Evolutionary conservation across 2,329 filamentous ascomycete species (phyloP), one percentile per base, ranked within the genome.

Genomic region (Ascocoryne sarcoides): DNA sequence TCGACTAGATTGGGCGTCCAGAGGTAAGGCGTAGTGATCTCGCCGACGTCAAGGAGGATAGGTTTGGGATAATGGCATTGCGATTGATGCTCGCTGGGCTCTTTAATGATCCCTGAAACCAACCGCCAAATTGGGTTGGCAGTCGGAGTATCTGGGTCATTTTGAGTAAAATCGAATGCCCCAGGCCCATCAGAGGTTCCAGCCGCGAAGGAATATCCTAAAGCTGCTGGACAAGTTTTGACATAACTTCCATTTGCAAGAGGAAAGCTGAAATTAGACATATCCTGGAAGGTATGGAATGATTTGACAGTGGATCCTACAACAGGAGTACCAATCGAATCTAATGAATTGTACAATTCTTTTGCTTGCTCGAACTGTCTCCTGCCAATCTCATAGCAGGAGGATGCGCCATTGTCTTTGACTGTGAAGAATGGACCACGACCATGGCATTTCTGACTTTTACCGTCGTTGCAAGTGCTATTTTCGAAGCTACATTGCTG

Each of bases 1-100:
- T 95, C 87, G 33, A 94, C 88, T 34, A 95, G 79, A 52, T 95
- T 95, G 1, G 90, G 86, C 0, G 83, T 80, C 90, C 90, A 96
- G 5, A 76, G 67, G 61, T 95, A 95, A 0, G 90, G 90, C 8
- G 63, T 65, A 3, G 68, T 67, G n/a, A 88, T 75, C 57, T 88
- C 82, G 29, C 90, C 90, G 2, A 94, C 86, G 51, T 95, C 89
- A 1, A 96, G 73, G 0, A 96, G 69, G 41, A 96, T 82, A 0
- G 86, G 83, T 59, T 96, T 95, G 1, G 82, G 75, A 17, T 69
- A 70, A 51, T 96, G 90, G 54, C 90, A 96, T 1, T 66, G 69
- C 42, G 70, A 70, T 58, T 95, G 90, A 43, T 77, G 71, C 4
- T 76, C 62, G 0, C 73, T 76, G 0, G 90, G 87, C 16, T 71